Evolutionary conservation across 1,139 yeast species (phyloP).

Genomic region (Geotrichum bryndzae): DNA sequence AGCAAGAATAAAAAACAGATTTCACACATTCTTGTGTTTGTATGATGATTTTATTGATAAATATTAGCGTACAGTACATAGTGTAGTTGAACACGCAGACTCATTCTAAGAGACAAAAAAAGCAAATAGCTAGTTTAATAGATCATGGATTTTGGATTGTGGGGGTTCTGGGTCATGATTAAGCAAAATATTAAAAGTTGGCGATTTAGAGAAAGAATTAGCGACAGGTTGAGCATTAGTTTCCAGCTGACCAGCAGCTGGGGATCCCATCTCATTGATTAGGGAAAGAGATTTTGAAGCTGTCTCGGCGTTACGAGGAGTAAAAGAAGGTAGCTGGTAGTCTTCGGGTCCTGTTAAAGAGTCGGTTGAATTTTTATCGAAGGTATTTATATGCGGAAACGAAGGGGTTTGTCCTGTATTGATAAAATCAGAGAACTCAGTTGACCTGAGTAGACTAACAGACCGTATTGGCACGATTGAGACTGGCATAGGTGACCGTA

Average conservation of each 20-base stretch:
- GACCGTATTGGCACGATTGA: neutral
- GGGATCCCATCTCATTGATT: neutral
- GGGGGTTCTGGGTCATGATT: slow-evolving; percentile 2
- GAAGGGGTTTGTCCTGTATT: neutral
- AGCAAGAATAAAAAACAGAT: too few species aligned
- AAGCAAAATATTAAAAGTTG: neutral
- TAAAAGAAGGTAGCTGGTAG: neutral
- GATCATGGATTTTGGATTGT: slow-evolving; percentile 2
- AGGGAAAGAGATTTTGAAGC: neutral
- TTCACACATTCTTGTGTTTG: too few species aligned
- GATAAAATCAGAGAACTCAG: neutral
- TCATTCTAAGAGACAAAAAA: too few species aligned
- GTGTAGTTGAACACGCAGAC: too few species aligned
- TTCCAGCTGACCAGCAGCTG: slow-evolving; percentile 1
- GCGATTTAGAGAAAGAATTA: neutral
- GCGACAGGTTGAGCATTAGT: neutral
- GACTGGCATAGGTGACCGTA: neutral
- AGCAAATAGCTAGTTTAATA: neutral
- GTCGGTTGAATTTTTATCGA: neutral
- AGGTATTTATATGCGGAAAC: neutral
- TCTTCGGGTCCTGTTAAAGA: neutral
- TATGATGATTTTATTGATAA: too few species aligned
- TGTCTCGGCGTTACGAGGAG: neutral
- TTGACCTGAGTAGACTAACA: neutral
- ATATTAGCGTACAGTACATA: too few species aligned